Evolutionary conservation across 2,329 filamentous ascomycete genomes (phyloP), one percentile per base, ranked within the genome.

Genomic region (Colletotrichum destructivum): DNA sequence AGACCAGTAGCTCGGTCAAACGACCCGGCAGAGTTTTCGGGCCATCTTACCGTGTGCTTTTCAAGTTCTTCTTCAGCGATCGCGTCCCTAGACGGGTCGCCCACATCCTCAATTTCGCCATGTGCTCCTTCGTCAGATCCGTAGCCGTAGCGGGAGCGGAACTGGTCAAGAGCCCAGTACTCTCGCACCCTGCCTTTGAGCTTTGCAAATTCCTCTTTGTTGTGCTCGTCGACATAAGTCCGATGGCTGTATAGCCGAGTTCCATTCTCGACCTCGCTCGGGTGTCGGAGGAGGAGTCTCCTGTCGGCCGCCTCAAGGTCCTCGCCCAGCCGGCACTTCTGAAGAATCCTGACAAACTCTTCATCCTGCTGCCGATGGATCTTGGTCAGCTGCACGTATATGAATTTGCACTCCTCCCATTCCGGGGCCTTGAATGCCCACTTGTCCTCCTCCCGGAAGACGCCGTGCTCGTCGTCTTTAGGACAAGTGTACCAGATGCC

Each of bases 341-440:
- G 84, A 2, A 92, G 81, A 56, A 91, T 86, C 3, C 79, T 78
- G 69, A 90, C 86, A 75, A 91, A 91, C 0, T 75, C 75, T 47
- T 78, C 68, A 72, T 92, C 89, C 8, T 76, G 84, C 71, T 92
- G 90, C 4, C 90, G 85, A 75, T 90, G 88, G 4, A 92, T 88
- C 5, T 85, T 81, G 2, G 80, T 85, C 0, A 92, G 81, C 11
- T 89, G 82, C 2, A 90, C 79, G 68, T 88, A 83, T 2, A 77
- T 77, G 75, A 92, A 91, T 2, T 85, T 74, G 73, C 88, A 88
- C 55, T 87, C 80, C 15, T 80, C 71, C 90, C 90, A 92, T 0
- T 85, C 85, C 2, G 78, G 68, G 73, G 88, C 90, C 21, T 83
- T 81, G 74, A 92, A 92, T 0, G 89, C 90, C 87, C 89, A 92